Evolutionary conservation across 2,329 filamentous ascomycete species (phyloP).

Genomic region (Ophiosphaerella korrae): DNA sequence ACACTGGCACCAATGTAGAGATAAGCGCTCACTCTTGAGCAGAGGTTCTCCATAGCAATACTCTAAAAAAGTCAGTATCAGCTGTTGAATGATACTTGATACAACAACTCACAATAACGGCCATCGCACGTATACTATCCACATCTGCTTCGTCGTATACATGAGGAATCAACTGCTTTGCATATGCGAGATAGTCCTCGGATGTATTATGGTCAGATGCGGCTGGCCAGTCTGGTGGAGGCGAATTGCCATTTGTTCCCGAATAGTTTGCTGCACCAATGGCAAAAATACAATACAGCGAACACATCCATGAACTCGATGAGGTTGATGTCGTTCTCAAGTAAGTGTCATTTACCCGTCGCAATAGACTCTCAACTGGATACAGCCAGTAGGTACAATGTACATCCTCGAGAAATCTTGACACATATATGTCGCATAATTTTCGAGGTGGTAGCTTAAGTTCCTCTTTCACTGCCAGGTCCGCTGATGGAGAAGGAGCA

Average conservation of each 20-base stretch:
- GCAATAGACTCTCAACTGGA: conserved; percentile 39
- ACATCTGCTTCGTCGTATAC: conserved; percentile 46
- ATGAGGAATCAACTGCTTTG: conserved; percentile 39
- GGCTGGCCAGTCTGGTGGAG: conserved; percentile 23
- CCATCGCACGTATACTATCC: conserved; percentile 44
- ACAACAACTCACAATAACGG: conserved; percentile 35
- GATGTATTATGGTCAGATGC: conserved; percentile 31
- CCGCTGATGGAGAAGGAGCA: conserved; percentile 23
- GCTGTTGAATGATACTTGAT: neutral
- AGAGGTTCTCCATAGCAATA: conserved; percentile 41
- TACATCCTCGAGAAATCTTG: conserved; percentile 42
- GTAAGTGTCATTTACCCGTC: conserved; percentile 42
- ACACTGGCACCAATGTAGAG: conserved; percentile 45
- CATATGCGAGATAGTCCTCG: conserved; percentile 40
- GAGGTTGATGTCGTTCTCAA: conserved; percentile 19
- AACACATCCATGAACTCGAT: conserved; percentile 45
- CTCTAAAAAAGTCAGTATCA: conserved; percentile 28
- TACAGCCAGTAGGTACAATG: conserved; percentile 47
- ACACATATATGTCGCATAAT: conserved; percentile 38
- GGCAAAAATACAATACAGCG: conserved; percentile 43
- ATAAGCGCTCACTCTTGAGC: conserved; percentile 43
- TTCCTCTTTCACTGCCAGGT: conserved; percentile 20
- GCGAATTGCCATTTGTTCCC: conserved; percentile 26
- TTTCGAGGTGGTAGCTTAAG: conserved; percentile 40
- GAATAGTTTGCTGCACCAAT: conserved; percentile 36